Conservation (phyloP, 805 yeast genomes). For the Yarrowia sp. region DNA sequence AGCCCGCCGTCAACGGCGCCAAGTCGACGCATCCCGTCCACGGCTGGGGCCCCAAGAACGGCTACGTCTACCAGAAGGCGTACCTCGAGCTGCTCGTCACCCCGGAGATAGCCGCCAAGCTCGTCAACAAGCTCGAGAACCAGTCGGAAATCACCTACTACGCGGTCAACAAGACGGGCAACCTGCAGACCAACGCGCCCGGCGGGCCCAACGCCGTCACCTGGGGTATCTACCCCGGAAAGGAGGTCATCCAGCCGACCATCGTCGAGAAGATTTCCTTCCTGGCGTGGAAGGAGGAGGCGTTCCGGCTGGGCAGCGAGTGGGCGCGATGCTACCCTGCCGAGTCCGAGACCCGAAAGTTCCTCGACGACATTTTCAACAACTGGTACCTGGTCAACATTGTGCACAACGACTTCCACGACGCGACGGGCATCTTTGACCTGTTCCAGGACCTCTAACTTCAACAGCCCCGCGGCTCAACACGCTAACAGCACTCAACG, state of each 20-base stretch:
- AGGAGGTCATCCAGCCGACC: slow-evolving; percentile 92
- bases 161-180: slow-evolving; percentile 59
- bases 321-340: slow-evolving; percentile 54
- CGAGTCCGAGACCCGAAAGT: slow-evolving; percentile 40
- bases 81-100: slow-evolving; percentile 84
- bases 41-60: slow-evolving; percentile 96
- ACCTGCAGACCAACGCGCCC: slow-evolving; percentile 65
- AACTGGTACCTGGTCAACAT: slow-evolving; percentile 77
- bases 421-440: slow-evolving; percentile 37
- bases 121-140: slow-evolving; percentile 49
- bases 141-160: slow-evolving; percentile 62
- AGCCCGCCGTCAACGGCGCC: slow-evolving; percentile 84
- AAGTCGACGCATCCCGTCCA: slow-evolving; percentile 64
- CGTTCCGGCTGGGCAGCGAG: slow-evolving; percentile 74
- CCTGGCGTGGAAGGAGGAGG: slow-evolving; percentile 97
- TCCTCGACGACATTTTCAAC: slow-evolving; percentile 50
- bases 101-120: slow-evolving; percentile 47
- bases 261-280: slow-evolving; percentile 90
- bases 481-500: slow-evolving; percentile 25
- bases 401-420: slow-evolving; percentile 76
- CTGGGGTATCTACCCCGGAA: slow-evolving; percentile 98
- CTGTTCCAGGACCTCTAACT: not conserved
- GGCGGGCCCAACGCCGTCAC: slow-evolving; percentile 92
- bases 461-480: not conserved
- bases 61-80: slow-evolving; percentile 92